These are phyloP conservation scores for Aspergillus ruber DNA, from an alignment of 2,329 filamentous ascomycete species.

Conservation along the genomic window DNA sequence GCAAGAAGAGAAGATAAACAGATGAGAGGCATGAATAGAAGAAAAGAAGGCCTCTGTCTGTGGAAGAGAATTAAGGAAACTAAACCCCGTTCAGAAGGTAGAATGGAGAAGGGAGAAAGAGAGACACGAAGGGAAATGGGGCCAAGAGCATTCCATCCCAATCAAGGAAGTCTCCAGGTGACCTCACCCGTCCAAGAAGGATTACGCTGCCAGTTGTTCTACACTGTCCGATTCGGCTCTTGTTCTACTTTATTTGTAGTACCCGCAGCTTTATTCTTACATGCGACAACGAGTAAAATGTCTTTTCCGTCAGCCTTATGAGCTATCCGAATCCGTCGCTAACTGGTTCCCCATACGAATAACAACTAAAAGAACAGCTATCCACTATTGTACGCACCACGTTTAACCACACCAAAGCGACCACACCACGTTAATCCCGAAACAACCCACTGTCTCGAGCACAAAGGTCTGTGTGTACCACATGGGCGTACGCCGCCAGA, in stretches of 20 bases:
- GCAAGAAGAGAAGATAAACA: constrained; percentile 5
- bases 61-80: not conserved
- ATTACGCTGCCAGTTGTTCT: too few relatives aligned
- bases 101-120: not conserved
- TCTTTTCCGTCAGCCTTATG: too few relatives aligned
- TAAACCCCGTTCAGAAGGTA: not conserved
- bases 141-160: not conserved
- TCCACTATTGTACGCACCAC: constrained; percentile 9
- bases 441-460: constrained; percentile 44
- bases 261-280: too few relatives aligned
- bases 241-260: too few relatives aligned
- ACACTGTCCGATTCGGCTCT: too few relatives aligned
- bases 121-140: not conserved
- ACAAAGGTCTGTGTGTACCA: constrained; percentile 51
- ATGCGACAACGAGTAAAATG: too few relatives aligned
- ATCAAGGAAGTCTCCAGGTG: too few relatives aligned
- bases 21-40: not conserved
- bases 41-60: not conserved
- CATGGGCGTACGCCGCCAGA: constrained; percentile 49
- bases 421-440: constrained; percentile 36
- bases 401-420: constrained; percentile 4
- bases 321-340: too few relatives aligned
- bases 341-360: too few relatives aligned
- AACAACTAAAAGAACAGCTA: not conserved
- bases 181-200: too few relatives aligned